These are phyloP conservation scores for Cucurbita pepo DNA, from an alignment of 306 rosid species.

Conservation along the genomic window DNA sequence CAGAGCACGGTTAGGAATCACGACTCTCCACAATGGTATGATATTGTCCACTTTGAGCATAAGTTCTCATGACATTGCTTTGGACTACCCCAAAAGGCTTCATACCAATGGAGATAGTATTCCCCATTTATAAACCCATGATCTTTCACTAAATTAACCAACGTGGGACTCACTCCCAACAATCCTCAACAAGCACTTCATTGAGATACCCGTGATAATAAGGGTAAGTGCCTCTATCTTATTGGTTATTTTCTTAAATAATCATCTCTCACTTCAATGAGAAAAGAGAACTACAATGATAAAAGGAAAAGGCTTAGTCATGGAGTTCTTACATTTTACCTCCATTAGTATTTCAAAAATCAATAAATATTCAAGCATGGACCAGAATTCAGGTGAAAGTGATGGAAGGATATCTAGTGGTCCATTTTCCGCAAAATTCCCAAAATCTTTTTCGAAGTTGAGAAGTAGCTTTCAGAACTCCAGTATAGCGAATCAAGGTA, in stretches of 20 bases:
- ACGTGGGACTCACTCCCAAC: too few species aligned
- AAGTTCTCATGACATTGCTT: too few species aligned
- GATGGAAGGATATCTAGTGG: slow-evolving; percentile 1
- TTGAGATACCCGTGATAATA: neutral
- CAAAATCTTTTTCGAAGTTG: slow-evolving; percentile 1
- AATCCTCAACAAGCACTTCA: neutral
- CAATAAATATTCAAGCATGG: slow-evolving; percentile 1
- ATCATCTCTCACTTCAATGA: neutral
- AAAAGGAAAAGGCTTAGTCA: neutral
- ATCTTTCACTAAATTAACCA: too few species aligned
- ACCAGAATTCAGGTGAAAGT: neutral
- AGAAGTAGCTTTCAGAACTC: neutral
- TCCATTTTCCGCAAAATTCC: neutral
- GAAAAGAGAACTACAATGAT: neutral
- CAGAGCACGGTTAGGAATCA: neutral
- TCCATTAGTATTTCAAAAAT: neutral
- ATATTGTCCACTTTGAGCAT: too few species aligned
- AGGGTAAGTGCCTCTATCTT: neutral
- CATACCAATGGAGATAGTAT: too few species aligned
- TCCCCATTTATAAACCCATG: too few species aligned
- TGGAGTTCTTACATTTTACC: neutral
- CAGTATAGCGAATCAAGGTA: neutral
- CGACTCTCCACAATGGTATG: too few species aligned
- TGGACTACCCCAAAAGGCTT: too few species aligned
- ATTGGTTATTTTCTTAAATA: neutral